Base-by-base conservation (phyloP, 164 flowering plant species). In the Stephania japonica region DNA sequence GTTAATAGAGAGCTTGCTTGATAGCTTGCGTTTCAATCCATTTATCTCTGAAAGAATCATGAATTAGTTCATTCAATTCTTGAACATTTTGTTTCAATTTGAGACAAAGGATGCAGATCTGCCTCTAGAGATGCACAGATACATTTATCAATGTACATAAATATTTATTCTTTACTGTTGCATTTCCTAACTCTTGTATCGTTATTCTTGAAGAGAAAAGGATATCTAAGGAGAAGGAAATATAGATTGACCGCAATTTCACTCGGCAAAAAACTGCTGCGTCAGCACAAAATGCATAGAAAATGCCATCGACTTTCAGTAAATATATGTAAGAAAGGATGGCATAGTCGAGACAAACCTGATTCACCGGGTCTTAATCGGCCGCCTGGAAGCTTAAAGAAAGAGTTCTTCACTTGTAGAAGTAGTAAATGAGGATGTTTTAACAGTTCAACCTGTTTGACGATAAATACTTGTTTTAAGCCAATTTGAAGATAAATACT, bases 341-440 rank as follows among this genome's bases (percentile, higher is more conserved):
- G 56, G 41, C 9, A 68, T 9, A 11, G 16, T 12, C 13, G 19
- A 62, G 56, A 69, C 23, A 16, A 77, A 92, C 94, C 98, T 82
- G 94, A 85, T 87, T 91, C 94, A 49, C 88, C 88, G 0, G 83
- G 86, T 72, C 93, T 83, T 69, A 89, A 70, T 59, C 91, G 93
- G 62, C 98, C 98, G 65, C 94, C 96, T 44, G 98, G 93, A 73
- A 92, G 93, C 83, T 81, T 88, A 72, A 80, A 91, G 68, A 83
- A 69, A 11, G 91, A 87, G 74, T 89, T 91, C 72, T 80, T 82
- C 49, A 87, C 81, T 90, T 92, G 94, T 77, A 91, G 77, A 72
- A 91, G 76, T 77, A 89, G 79, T 67, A 91, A 68, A 83, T 92
- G 94, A 16, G 97, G 97, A 47, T 89, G 91, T n/a, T 85, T 86